phyloP scores from a whole-genome alignment of 495 filamentous ascomycete species.

The Podospora anserina region DNA sequence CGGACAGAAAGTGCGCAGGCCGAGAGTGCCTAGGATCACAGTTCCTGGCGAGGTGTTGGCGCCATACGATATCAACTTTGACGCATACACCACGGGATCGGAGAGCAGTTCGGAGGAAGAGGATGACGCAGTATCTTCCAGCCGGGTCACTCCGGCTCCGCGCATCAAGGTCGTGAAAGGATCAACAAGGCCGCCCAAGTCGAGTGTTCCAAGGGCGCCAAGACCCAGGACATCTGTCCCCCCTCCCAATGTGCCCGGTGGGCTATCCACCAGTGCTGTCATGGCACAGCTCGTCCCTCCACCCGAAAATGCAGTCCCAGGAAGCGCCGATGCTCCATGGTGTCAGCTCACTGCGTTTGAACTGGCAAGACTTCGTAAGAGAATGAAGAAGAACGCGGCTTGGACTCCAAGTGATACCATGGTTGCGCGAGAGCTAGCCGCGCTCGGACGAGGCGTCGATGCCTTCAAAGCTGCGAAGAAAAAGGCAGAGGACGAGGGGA shows the following conservation, averaged over 20 bases:
- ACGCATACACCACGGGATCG: slow-evolving; percentile 44
- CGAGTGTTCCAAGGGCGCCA: slow-evolving; percentile 30
- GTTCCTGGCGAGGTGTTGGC: slow-evolving; percentile 59
- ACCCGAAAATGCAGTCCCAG: slow-evolving; percentile 68
- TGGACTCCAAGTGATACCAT: slow-evolving; percentile 96
- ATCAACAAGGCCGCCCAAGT: slow-evolving; percentile 33
- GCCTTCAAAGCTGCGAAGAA: slow-evolving; percentile 67
- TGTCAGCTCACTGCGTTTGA: slow-evolving; percentile 86
- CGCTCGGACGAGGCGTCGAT: slow-evolving; percentile 71
- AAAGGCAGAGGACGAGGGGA: slow-evolving; percentile 63
- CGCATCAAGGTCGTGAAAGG: slow-evolving; percentile 44
- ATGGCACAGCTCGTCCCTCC: slow-evolving; percentile 74
- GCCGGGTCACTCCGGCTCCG: slow-evolving; percentile 33
- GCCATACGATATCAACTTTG: slow-evolving; percentile 55
- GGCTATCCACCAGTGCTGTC: slow-evolving; percentile 76
- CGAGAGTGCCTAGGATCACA: slow-evolving; percentile 47
- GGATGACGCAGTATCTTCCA: slow-evolving; percentile 34
- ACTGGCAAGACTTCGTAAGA: slow-evolving; percentile 84
- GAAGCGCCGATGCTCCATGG: slow-evolving; percentile 82
- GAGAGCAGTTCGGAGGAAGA: slow-evolving; percentile 45
- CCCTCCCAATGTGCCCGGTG: slow-evolving; percentile 53
- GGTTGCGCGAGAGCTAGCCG: slow-evolving; percentile 83
- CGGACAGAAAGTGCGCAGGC: slow-evolving; percentile 44
- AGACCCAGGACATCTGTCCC: slow-evolving; percentile 42
- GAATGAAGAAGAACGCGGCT: slow-evolving; percentile 98